Conservation (phyloP, 805 yeast species). For the Myxozyma mucilagina region DNA sequence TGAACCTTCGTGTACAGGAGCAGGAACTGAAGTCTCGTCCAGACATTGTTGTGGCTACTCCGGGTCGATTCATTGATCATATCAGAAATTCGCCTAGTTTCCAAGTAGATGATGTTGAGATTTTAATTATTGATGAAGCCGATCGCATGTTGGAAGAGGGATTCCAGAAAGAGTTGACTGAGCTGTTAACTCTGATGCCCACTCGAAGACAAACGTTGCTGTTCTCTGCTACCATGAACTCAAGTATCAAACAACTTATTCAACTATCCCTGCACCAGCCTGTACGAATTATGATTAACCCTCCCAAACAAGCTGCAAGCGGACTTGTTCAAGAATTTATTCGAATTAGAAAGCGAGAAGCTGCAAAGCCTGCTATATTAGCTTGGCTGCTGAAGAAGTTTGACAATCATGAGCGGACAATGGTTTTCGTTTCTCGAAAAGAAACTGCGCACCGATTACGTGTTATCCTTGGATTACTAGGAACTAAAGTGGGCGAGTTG, state of each 20-base stretch:
- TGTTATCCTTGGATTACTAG: constrained; percentile 75
- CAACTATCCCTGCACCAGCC: constrained; percentile 88
- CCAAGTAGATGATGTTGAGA: constrained; percentile 86
- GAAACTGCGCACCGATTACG: constrained; percentile 87
- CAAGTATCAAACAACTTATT: constrained; percentile 81
- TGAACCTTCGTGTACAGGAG: constrained; percentile 92
- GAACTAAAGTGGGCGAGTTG: constrained; percentile 85
- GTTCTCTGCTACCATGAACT: constrained; percentile 98
- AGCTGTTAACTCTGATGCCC: constrained; percentile 83
- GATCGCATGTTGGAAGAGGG: constrained; percentile 99
- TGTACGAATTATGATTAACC: constrained; percentile 91
- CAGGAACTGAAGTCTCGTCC: constrained; percentile 90
- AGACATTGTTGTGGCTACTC: constrained; percentile 95
- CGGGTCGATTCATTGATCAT: constrained; percentile 98
- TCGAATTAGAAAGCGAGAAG: constrained; percentile 81
- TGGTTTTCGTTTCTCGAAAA: constrained; percentile 89
- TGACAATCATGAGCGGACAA: constrained; percentile 71
- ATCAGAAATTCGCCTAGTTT: constrained; percentile 92
- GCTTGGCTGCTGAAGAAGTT: constrained; percentile 67
- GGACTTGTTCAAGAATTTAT: constrained; percentile 92
- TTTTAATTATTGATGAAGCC: constrained; percentile 93
- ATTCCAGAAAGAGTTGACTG: constrained; percentile 91
- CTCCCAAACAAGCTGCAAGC: constrained; percentile 92
- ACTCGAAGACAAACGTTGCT: constrained; percentile 88
- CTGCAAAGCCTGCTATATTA: constrained; percentile 77